A percentile compares a stretch with the other conserved stretches of the same genome.
Conservation (phyloP, 345 rosid genomes). For the Salix caprea region DNA sequence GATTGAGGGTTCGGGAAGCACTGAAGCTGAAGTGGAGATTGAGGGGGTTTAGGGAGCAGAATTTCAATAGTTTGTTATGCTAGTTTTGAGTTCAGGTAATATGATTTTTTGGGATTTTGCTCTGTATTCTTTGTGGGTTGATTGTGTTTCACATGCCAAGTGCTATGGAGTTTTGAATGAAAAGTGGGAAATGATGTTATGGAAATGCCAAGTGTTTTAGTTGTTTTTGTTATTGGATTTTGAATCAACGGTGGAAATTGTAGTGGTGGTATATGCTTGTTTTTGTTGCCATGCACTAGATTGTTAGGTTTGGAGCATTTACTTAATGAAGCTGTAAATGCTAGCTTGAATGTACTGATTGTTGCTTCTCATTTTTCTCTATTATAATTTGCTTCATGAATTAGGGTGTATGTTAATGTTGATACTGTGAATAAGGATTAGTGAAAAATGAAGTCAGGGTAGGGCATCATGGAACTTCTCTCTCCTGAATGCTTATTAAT, state of each 20-base stretch:
- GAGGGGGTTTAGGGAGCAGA: not conserved
- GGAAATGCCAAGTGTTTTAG: not conserved
- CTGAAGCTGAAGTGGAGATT: not conserved
- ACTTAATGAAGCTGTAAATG: not conserved
- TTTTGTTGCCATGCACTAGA: not conserved
- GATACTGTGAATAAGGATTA: too few species aligned
- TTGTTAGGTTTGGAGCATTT: too few species aligned
- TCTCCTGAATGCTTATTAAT: not conserved
- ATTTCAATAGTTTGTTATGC: not conserved
- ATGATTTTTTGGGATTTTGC: not conserved
- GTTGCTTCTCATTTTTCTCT: too few species aligned
- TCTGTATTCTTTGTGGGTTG: not conserved
- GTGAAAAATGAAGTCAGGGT: not conserved
- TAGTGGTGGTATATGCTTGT: not conserved
- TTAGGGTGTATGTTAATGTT: too few species aligned
- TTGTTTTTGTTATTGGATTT: not conserved
- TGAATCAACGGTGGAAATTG: not conserved
- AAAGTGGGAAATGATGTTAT: not conserved
- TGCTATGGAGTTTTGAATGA: not conserved
- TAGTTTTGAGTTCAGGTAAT: not conserved
- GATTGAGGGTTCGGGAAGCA: constrained; percentile 7
- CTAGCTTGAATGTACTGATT: not conserved
- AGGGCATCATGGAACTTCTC: not conserved
- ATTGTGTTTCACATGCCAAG: not conserved
- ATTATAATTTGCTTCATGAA: too few species aligned